Percentiles rank a stretch among this genome's conserved stretches.
Conservation (phyloP, 441 rosid species). For the Manihot esculenta region DNA sequence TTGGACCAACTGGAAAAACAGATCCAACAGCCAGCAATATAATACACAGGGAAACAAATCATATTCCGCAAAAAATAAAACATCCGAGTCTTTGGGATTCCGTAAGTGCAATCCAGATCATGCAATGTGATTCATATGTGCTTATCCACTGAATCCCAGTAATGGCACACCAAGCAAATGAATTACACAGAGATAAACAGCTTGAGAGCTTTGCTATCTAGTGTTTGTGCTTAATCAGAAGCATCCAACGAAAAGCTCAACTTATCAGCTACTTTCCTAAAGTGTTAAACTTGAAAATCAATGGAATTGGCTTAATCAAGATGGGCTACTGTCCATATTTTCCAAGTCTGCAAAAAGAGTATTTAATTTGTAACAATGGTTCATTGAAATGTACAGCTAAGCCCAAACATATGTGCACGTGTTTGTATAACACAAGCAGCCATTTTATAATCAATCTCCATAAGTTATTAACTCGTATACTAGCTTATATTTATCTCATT, state of each 20-base stretch:
- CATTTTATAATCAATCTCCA: background rate
- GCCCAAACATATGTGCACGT: background rate
- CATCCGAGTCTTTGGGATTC: background rate
- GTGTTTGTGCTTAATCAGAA: background rate
- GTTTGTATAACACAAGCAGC: background rate
- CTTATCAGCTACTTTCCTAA: constrained; percentile 8
- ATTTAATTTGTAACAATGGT: background rate
- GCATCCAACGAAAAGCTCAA: background rate
- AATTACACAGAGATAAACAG: background rate
- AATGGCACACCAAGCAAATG: no score
- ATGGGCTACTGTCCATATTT: background rate
- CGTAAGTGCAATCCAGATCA: background rate
- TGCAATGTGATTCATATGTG: background rate
- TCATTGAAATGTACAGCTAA: background rate
- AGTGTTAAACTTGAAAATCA: background rate
- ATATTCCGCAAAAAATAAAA: background rate
- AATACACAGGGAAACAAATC: background rate
- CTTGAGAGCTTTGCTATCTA: background rate
- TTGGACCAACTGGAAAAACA: constrained; percentile 3
- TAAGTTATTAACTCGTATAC: no score
- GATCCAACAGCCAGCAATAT: background rate
- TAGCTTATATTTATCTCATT: no score
- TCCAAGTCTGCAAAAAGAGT: background rate
- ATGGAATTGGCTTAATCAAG: background rate
- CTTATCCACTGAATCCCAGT: background rate